Evolutionary conservation across 345 rosid species (phyloP).

Genomic region (Brassica napus): DNA sequence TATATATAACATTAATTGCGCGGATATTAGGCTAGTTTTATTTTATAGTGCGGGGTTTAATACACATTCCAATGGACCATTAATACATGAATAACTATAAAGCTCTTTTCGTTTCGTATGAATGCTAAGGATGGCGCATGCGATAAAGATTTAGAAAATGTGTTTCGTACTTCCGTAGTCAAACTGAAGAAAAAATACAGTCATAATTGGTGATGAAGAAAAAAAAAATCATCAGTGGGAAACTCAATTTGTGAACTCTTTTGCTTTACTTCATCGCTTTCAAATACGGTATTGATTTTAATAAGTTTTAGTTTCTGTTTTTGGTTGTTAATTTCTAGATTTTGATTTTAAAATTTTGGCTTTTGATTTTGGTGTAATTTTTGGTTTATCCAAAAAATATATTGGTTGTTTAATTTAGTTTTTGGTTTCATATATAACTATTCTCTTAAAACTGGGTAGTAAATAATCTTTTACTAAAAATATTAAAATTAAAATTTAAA

Average conservation of each 20-base stretch:
- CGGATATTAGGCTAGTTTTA: neutral
- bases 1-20: too few species aligned
- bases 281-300: neutral
- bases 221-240: conserved; percentile 8
- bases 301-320: neutral
- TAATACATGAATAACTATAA: neutral
- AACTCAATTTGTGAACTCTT: neutral
- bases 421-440: too few species aligned
- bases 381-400: too few species aligned
- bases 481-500: too few species aligned
- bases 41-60: neutral
- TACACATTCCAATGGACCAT: neutral
- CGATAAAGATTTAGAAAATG: neutral
- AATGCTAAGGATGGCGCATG: conserved; percentile 22
- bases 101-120: neutral
- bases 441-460: too few species aligned
- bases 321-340: too few species aligned
- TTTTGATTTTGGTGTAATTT: too few species aligned
- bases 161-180: neutral
- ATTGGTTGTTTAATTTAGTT: too few species aligned
- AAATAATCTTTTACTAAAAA: too few species aligned
- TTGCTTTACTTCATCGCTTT: conserved; percentile 7
- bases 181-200: neutral
- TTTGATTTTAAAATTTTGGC: too few species aligned
- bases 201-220: neutral